These are phyloP conservation scores for Cryptococcus wingfieldii DNA, from an alignment of 1,284 basidiomycete genomes.

Conservation along the genomic window DNA sequence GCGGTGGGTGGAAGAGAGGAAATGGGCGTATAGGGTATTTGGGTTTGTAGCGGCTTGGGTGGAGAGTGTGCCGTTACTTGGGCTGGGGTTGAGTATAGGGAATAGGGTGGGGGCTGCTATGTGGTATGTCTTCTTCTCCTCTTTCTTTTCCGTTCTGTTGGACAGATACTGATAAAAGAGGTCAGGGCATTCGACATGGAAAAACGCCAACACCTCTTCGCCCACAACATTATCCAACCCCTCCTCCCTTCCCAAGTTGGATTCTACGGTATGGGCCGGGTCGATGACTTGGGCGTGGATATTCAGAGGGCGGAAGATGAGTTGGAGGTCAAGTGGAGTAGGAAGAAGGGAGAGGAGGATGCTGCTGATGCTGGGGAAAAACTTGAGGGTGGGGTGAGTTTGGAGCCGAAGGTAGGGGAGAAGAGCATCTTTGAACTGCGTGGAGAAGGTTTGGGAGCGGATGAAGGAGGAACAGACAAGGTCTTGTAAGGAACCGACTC, in stretches of 20 bases:
- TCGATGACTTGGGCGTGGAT: conserved; percentile 31
- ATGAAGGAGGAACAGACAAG: conserved; percentile 9
- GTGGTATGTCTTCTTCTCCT: conserved; percentile 55
- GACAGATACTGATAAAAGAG: neutral
- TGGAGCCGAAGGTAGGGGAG: neutral
- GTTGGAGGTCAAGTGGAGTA: conserved; percentile 26
- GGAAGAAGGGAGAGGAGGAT: conserved; percentile 5
- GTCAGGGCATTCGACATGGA: conserved; percentile 58
- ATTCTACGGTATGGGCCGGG: conserved; percentile 38
- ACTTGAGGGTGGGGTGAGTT: neutral
- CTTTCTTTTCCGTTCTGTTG: neutral
- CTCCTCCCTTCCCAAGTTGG: conserved; percentile 38
- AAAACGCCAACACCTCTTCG: conserved; percentile 68
- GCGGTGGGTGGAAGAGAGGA: conserved; percentile 76
- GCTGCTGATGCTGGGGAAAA: neutral
- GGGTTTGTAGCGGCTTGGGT: conserved; percentile 73
- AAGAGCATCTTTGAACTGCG: conserved; percentile 10
- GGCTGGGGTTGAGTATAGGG: conserved; percentile 72
- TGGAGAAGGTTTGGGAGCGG: conserved; percentile 11
- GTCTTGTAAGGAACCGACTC: conserved; percentile 5
- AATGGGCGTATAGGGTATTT: conserved; percentile 80
- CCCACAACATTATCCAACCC: conserved; percentile 40
- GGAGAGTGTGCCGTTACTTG: conserved; percentile 71
- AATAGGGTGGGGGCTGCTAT: conserved; percentile 84
- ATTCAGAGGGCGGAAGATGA: conserved; percentile 36